These are phyloP conservation scores for Acanthamoeba sp. DNA, from an alignment of 208 protist genomes.

Conservation along the genomic window DNA sequence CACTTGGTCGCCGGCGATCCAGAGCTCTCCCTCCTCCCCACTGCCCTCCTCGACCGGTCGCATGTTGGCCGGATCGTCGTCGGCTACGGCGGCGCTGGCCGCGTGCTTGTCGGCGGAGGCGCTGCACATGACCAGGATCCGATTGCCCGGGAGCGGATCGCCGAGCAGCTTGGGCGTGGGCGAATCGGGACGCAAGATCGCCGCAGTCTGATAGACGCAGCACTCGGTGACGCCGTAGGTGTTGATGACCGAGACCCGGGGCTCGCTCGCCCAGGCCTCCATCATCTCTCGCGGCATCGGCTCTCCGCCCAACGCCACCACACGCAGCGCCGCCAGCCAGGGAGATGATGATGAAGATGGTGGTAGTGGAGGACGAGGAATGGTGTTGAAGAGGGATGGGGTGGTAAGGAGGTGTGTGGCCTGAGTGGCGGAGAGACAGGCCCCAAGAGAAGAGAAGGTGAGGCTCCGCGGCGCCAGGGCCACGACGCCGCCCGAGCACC, in stretches of 20 bases:
- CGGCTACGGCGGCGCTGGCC: not conserved
- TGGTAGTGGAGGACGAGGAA: not conserved
- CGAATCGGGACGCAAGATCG: not conserved
- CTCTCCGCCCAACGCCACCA: conserved; percentile 69
- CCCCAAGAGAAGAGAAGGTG: conserved; percentile 46
- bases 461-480: conserved; percentile 41
- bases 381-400: conserved; percentile 46
- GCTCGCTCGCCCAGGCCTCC: not conserved
- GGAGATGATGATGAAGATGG: not conserved
- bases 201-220: conserved; percentile 65
- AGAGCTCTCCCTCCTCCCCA: conserved; percentile 60
- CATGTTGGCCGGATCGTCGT: not conserved
- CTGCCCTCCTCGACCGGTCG: conserved; percentile 20
- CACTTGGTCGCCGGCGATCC: conserved; percentile 65
- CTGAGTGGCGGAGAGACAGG: conserved; percentile 29
- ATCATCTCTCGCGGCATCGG: conserved; percentile 54
- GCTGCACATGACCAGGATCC: not conserved
- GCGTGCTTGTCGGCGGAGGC: not conserved
- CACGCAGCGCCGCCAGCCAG: not conserved
- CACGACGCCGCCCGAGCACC: conserved; percentile 46
- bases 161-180: conserved; percentile 18
- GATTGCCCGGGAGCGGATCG: conserved; percentile 24
- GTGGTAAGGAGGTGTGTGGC: conserved; percentile 65
- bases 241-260: not conserved
- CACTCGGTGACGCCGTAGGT: conserved; percentile 74